Base-by-base conservation (phyloP, 805 yeast genomes). In the Starmerella kuoi region DNA sequence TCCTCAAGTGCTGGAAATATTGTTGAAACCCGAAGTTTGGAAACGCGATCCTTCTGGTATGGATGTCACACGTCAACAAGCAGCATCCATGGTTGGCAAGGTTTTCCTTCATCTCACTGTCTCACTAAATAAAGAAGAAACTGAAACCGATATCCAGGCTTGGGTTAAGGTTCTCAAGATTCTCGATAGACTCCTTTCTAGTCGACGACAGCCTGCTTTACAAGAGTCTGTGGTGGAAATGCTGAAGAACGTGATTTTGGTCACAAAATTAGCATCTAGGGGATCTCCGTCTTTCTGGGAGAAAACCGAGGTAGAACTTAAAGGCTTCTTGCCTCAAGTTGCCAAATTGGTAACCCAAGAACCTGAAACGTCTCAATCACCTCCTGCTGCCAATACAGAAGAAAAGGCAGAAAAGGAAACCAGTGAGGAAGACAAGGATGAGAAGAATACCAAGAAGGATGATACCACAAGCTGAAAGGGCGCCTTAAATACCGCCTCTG, bases 41-140 rank as follows among this genome's bases (percentile, higher is more conserved):
- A 64, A 63, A 42, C 76, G 80, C 1, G 91, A 81, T 54, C 65
- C 68, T 1, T 56, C 58, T 5, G 86, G 85, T 2, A 79, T 77
- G 71, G 65, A 68, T 6, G 68, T 65, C 44, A 78, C 91, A 0
- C 77, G 85, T 39, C 65, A 70, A 39, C 85, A 79, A 46, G 75
- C 81, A 1, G 66, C 91, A 41, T 67, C 74, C 11, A 60, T 83
- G 37, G 67, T 80, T 9, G 76, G 93, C 43, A 81, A 80, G 54
- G 67, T 71, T n/a, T 76, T 73, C 50, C 47, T 76, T 32, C 72
- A 68, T 35, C 70, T 71, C 47, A 47, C 52, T 12, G 45, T 41
- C 1, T 65, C 69, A 32, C 61, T 61, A 20, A 37, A 51, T 45
- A 48, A 44, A n/a, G 52, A 40, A 37, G 56, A 39, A 39, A 53